A percentile compares a stretch with the other conserved stretches of the same genome.
These are phyloP conservation scores for Naematelia encephala DNA, from an alignment of 768 basidiomycete genomes.

Conservation along the genomic window DNA sequence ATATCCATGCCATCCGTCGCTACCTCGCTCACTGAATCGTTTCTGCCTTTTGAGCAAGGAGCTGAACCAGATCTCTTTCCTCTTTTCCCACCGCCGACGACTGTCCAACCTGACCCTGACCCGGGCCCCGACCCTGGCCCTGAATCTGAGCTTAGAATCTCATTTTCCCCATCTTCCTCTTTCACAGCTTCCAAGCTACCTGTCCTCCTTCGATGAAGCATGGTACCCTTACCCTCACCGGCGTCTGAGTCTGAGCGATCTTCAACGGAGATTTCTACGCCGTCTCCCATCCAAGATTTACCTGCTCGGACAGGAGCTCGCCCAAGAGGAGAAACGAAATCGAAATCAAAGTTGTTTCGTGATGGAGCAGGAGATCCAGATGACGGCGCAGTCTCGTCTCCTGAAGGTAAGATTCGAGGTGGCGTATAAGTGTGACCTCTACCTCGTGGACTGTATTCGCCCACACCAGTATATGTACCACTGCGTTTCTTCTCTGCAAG, in stretches of 20 bases:
- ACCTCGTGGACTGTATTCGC: constrained; percentile 33
- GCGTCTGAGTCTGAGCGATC: no score
- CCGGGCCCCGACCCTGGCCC: neutral
- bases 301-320: constrained; percentile 28
- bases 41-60: neutral
- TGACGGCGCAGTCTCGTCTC: constrained; percentile 36
- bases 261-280: no score
- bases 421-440: constrained; percentile 37
- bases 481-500: constrained; percentile 24
- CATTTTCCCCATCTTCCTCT: constrained; percentile 17
- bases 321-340: constrained; percentile 45
- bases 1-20: neutral
- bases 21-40: no score
- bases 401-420: constrained; percentile 36
- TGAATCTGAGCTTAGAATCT: no score
- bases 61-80: neutral
- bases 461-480: constrained; percentile 18
- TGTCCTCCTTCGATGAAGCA: constrained; percentile 12
- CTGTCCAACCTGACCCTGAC: neutral
- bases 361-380: constrained; percentile 24
- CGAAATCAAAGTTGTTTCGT: constrained; percentile 37
- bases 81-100: neutral
- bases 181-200: constrained; percentile 29
- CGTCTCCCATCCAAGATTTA: no score
- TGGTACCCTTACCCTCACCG: no score